Evolutionary conservation across 495 filamentous ascomycete species (phyloP), one percentile per base, ranked within the genome.

Genomic region (Penicillium fimorum): DNA sequence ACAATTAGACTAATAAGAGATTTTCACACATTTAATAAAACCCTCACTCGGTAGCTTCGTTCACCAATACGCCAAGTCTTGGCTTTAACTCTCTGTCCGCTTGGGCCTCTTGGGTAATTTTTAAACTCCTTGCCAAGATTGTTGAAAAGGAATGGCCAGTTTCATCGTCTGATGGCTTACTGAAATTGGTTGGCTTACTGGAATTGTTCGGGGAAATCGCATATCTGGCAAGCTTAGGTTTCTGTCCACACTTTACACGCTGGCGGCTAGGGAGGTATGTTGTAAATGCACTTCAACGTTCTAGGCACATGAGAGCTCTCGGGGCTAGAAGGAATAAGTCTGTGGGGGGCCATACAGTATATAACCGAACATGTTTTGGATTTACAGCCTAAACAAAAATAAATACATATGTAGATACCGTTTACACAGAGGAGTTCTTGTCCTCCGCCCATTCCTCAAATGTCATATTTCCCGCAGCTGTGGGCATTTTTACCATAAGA

Each of bases 401-500:
- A 22, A 22, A 22, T 22, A 22, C 22, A 22, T 15, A 15, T n/a
- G 33, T 37, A 15, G 13, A n/a, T 37, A 37, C 7, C 33, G 6
- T 37, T 37, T 37, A 20, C 3, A 18, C 40, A 22, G 18, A 10
- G 13, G 17, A 3, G 18, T 10, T 17, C n/a, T 47, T 29, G 44
- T 30, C 25, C 5, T 20, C 33, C 20, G 33, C 47, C 47, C 47
- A 50, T 35, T 50, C 20, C 47, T 50, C 47, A 13, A 50, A 50
- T 17, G 32, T 37, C 15, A 22, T 35, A 12, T 22, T 29, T 37
- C 47, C 47, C 2, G 47, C 47, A 40, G 32, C 35, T 12, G 12
- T 27, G 7, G 56, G 56, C 56, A 58, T 58, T 41, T 58, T 58
- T 9, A 42, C 56, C 56, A 54, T 58, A 43, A 58, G 43, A 17